Base-by-base conservation (phyloP, 2,329 filamentous ascomycete genomes). In the Ascochyta koolunga region DNA sequence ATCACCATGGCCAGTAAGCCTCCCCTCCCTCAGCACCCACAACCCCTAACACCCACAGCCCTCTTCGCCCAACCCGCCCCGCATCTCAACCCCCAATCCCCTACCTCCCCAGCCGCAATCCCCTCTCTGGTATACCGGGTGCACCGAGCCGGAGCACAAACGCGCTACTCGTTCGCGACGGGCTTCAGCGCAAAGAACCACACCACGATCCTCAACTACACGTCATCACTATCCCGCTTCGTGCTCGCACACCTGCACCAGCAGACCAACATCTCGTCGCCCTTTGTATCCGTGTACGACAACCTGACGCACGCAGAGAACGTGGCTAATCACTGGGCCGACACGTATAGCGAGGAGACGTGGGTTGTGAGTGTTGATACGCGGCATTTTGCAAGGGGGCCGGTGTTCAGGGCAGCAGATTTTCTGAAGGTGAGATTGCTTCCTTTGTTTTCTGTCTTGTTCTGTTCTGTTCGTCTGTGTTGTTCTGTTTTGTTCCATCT, bases 151-250 rank as follows among this genome's bases (percentile, higher is more conserved):
- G 45, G 37, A 5, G 60, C 69, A 0, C 71, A 72, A 61, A 72
- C 71, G 8, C 60, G 59, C 3, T 74, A 72, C 60, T 40, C 61
- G 22, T 71, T 70, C 60, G 44, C 53, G 37, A 64, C 58, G 0
- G 71, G 71, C 45, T 74, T 74, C 63, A 58, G 48, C 25, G 55
- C 70, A 4, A 72, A 72, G 24, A 74, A 74, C 59, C 71, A 73
- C 49, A 68, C 68, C 41, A 74, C 71, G 1, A 68, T 73, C 50
- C 51, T 71, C 21, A 65, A 64, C 59, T 64, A 61, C 45, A 62
- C 58, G 2, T 63, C 61, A 1, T 51, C 54, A 1, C 58, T 68
- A 15, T 60, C 54, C 0, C 66, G 67, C 43, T 71, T 71, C 54
- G 65, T 66, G 6, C 61, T 70, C 50, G 67, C 68, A 8, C 68